These are phyloP conservation scores for Aspergillus mulundensis DNA, from an alignment of 495 filamentous ascomycete genomes.

Conservation along the genomic window DNA sequence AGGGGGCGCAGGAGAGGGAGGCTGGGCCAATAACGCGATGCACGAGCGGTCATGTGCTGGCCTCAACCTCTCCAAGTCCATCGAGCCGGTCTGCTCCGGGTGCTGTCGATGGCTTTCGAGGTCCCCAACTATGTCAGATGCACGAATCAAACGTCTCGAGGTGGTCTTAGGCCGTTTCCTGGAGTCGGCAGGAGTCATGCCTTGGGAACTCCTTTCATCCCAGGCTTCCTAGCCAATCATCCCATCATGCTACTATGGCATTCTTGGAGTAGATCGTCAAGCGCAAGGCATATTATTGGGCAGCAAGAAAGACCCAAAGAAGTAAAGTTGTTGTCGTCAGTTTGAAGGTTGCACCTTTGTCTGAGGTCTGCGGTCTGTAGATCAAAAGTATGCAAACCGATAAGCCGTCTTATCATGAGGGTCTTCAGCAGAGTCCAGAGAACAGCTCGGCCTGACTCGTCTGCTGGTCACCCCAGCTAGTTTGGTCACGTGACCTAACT, in stretches of 20 bases:
- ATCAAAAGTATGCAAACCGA: not conserved
- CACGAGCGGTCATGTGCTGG: slow-evolving; percentile 21
- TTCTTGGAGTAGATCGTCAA: slow-evolving; percentile 15
- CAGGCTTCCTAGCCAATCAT: not conserved
- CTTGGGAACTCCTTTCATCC: not conserved
- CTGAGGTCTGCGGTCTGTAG: not conserved
- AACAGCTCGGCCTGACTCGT: too few relatives aligned
- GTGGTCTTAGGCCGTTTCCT: not conserved
- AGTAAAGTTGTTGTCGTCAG: not conserved
- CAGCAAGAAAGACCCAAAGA: slow-evolving; percentile 1
- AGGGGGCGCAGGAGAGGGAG: slow-evolving; percentile 19
- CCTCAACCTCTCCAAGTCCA: not conserved
- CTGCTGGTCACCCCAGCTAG: too few relatives aligned
- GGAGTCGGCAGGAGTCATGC: not conserved
- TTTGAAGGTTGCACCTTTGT: not conserved
- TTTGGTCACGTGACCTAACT: too few relatives aligned
- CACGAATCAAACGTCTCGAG: not conserved
- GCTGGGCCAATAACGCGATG: slow-evolving; percentile 27
- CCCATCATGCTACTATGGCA: not conserved
- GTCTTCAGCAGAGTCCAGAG: too few relatives aligned
- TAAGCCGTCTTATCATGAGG: not conserved
- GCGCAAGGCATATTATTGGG: slow-evolving; percentile 8
- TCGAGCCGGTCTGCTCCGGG: slow-evolving; percentile 17
- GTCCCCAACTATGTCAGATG: not conserved
- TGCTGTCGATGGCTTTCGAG: slow-evolving; percentile 3